Percentiles rank a stretch among this genome's conserved stretches.
Conservation (phyloP, 345 rosid genomes). For the Laguncularia racemosa region DNA sequence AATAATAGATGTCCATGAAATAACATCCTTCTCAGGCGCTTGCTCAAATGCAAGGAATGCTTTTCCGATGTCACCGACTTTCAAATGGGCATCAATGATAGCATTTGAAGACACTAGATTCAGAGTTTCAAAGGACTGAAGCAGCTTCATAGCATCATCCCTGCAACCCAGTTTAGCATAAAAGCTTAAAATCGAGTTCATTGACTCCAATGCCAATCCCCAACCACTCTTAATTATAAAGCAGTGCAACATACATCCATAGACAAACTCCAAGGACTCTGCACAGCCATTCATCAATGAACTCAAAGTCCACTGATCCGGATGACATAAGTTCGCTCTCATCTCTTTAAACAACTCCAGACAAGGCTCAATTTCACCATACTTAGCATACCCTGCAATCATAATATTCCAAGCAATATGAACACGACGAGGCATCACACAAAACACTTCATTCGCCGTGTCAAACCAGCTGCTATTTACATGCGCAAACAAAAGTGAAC, state of each 20-base stretch:
- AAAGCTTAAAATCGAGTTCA: constrained; percentile 60
- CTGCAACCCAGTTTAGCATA: constrained; percentile 47
- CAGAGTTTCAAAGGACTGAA: constrained; percentile 33
- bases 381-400: constrained; percentile 49
- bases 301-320: constrained; percentile 79
- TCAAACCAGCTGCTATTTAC: constrained; percentile 32
- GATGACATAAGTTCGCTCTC: constrained; percentile 27
- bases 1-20: constrained; percentile 76
- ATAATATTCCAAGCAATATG: constrained; percentile 69
- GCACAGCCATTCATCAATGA: constrained; percentile 51
- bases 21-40: constrained; percentile 48
- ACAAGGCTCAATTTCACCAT: constrained; percentile 46
- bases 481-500: constrained; percentile 68
- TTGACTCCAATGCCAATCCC: constrained; percentile 51
- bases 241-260: constrained; percentile 49
- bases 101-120: constrained; percentile 70
- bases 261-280: constrained; percentile 28
- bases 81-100: constrained; percentile 62
- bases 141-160: constrained; percentile 42
- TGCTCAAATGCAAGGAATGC: constrained; percentile 39
- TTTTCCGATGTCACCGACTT: constrained; percentile 38
- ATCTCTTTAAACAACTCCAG: constrained; percentile 39
- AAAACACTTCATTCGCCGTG: constrained; percentile 33
- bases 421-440: constrained; percentile 42
- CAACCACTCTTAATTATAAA: constrained; percentile 62